These are phyloP conservation scores for Leccinum disarticulatum DNA, from an alignment of 768 basidiomycete genomes.

Conservation along the genomic window DNA sequence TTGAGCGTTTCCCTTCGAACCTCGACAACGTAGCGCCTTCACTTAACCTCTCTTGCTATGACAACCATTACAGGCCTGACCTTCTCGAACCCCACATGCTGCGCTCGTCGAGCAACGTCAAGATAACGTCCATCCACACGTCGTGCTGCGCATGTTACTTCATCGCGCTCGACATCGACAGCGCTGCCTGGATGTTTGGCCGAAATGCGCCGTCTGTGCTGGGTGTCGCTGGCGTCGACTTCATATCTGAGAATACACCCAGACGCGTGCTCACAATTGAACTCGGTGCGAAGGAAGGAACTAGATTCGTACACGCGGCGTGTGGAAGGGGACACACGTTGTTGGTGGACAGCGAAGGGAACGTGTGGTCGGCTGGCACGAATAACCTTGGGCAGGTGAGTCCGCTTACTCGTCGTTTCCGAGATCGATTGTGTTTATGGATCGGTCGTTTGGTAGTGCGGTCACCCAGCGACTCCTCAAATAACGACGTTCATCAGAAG, in stretches of 20 bases:
- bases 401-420: not conserved
- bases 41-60: not conserved
- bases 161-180: slow-evolving; percentile 69
- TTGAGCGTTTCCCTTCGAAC: slow-evolving; percentile 2
- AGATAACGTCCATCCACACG: slow-evolving; percentile 67
- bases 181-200: slow-evolving; percentile 88
- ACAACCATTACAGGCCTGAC: slow-evolving; percentile 59
- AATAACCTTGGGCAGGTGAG: slow-evolving; percentile 82
- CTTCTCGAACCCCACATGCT: slow-evolving; percentile 86
- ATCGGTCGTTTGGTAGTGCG: slow-evolving; percentile 50
- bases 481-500: slow-evolving; percentile 53
- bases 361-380: slow-evolving; percentile 80
- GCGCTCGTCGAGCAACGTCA: slow-evolving; percentile 82
- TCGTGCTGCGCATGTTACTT: slow-evolving; percentile 77
- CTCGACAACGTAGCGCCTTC: slow-evolving; percentile 4
- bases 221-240: slow-evolving; percentile 54
- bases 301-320: slow-evolving; percentile 77
- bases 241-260: slow-evolving; percentile 76
- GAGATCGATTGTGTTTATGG: not conserved
- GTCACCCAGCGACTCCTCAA: slow-evolving; percentile 64
- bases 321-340: slow-evolving; percentile 82
- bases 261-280: slow-evolving; percentile 56
- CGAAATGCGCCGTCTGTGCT: slow-evolving; percentile 72
- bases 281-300: slow-evolving; percentile 56
- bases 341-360: slow-evolving; percentile 78